phyloP scores from a whole-genome alignment of 2,329 filamentous ascomycete species.

The Penicillium sp. region DNA sequence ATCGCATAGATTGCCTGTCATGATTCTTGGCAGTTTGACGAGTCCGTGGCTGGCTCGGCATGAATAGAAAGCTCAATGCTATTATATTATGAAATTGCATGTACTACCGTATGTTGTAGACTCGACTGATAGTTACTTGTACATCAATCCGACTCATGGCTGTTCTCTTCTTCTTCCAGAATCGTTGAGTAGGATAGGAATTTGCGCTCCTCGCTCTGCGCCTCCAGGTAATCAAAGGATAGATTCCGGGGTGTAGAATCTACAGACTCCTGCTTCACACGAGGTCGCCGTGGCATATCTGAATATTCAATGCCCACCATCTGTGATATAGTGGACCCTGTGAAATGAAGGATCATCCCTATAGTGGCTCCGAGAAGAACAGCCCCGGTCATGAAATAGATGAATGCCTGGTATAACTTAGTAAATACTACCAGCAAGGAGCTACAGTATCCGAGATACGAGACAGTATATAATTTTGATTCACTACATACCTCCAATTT shows the following conservation, averaged over 20 bases:
- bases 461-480: neutral
- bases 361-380: slow-evolving; percentile 64
- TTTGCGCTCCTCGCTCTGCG: slow-evolving; percentile 10
- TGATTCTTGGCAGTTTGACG: neutral
- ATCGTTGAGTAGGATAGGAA: slow-evolving; percentile 28
- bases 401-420: slow-evolving; percentile 15
- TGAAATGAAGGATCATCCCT: slow-evolving; percentile 60
- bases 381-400: slow-evolving; percentile 49
- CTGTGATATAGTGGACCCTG: slow-evolving; percentile 56
- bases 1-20: neutral
- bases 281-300: neutral
- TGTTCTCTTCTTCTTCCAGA: slow-evolving; percentile 35
- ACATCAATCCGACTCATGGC: slow-evolving; percentile 16
- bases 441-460: neutral
- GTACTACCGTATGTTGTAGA: neutral
- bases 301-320: slow-evolving; percentile 37
- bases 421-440: neutral
- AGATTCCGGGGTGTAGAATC: slow-evolving; percentile 1
- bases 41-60: neutral
- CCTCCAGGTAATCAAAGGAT: slow-evolving; percentile 18
- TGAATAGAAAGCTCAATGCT: neutral
- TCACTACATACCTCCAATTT: slow-evolving; percentile 54
- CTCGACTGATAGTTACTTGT: neutral
- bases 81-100: neutral
- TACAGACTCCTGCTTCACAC: slow-evolving; percentile 4